These are phyloP conservation scores for Aspergillus sp. DNA, from an alignment of 2,329 filamentous ascomycete genomes.

Conservation along the genomic window DNA sequence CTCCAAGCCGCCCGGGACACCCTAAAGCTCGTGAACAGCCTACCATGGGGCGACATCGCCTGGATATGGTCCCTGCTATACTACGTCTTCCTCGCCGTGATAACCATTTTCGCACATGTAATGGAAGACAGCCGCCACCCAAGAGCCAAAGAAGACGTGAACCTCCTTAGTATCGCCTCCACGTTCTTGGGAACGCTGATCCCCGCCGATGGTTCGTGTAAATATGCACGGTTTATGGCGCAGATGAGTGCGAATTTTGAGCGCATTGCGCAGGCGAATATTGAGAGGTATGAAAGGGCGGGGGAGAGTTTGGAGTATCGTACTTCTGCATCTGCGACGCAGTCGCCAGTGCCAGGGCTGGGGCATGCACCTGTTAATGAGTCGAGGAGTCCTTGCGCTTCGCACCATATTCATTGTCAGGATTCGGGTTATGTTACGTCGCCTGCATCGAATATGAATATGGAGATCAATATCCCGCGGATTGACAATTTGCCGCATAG, in stretches of 20 bases:
- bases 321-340: slow-evolving; percentile 2
- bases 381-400: too few species aligned
- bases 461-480: not conserved
- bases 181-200: slow-evolving; percentile 79
- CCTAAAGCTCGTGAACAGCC: slow-evolving; percentile 84
- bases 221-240: slow-evolving; percentile 83
- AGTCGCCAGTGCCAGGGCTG: not conserved
- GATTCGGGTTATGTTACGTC: not conserved
- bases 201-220: slow-evolving; percentile 68
- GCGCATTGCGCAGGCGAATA: slow-evolving; percentile 75
- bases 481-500: not conserved
- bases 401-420: not conserved
- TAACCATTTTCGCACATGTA: slow-evolving; percentile 89
- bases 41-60: slow-evolving; percentile 85
- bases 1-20: slow-evolving; percentile 84
- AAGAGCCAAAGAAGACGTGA: slow-evolving; percentile 72
- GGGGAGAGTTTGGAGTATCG: not conserved
- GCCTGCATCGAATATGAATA: not conserved
- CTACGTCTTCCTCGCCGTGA: slow-evolving; percentile 85
- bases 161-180: slow-evolving; percentile 80
- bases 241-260: slow-evolving; percentile 87
- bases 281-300: slow-evolving; percentile 83
- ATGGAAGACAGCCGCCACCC: slow-evolving; percentile 82
- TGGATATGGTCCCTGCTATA: slow-evolving; percentile 94
- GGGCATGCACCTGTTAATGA: slow-evolving; percentile 6